Base-by-base conservation (phyloP, 2,329 filamentous ascomycete species). In the Xylaria polymorpha region DNA sequence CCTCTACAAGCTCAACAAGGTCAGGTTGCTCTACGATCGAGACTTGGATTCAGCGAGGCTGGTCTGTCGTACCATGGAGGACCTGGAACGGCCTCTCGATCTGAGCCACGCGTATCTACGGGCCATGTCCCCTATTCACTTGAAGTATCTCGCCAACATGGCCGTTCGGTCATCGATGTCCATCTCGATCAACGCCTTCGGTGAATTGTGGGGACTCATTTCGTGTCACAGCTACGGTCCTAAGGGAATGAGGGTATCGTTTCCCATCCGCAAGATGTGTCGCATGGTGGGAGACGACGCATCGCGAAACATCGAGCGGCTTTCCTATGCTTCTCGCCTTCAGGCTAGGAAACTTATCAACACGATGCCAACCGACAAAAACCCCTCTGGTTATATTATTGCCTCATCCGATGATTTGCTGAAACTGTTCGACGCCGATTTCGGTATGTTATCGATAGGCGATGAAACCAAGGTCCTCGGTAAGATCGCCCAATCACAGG, bases 91-190 rank as follows among this genome's bases (percentile, higher is more conserved):
- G 0, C 93, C 94, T 0, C 80, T 97, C 4, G 93, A 97, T 77
- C 89, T 97, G 79, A 96, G 92, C 1, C 92, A 96, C 75, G 87
- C 91, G 0, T 96, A 97, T 76, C 86, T 97, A 1, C 89, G 94
- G 63, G 94, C 94, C 71, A 97, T 97, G 88, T 97, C 93, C 0
- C 94, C 94, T 0, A 94, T 97, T 50, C 93, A 96, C 76, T 80
- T 97, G 64, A 97, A 97, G 76, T 97, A 97, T 74, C 84, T 97
- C 3, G 86, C 83, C 6, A 94, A 97, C 77, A 97, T 97, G 94
- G 91, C 90, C 8, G 94, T 97, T 0, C 89, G 94, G n/a, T 93
- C 93, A 0, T 97, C 93, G 72, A 97, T 97, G 94, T 97, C 94
- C 0, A 94, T 97, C 69, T 97, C 94, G 0, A 92, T 97, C 76